Base-by-base conservation (phyloP, 2,329 filamentous ascomycete species). In the Fusarium guadeloupense region DNA sequence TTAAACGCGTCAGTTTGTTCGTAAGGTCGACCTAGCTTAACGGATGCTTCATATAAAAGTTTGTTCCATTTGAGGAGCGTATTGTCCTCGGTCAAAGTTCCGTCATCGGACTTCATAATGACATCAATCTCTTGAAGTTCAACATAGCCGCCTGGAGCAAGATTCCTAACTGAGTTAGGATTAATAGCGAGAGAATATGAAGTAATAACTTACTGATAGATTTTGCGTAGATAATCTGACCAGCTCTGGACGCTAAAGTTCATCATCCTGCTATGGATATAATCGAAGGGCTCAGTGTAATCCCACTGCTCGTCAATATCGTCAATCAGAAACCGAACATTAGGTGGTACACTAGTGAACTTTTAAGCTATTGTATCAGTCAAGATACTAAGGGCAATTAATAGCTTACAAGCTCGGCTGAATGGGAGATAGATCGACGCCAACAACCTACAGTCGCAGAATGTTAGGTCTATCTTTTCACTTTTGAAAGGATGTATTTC, bases 11-110 rank as follows among this genome's bases (percentile, higher is more conserved):
- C 52, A 0, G 63, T 70, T 6, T 54, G 62, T 17, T 50, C 44
- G 10, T 72, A 61, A 1, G 69, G 58, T 4, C 72, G 67, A 1
- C 71, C 69, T 2, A 72, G 38, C 14, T 69, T 70, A 7, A 20
- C 37, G 21, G 65, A 67, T 6, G 65, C 71, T 23, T 74, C 59
- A 3, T 42, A 40, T 9, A 75, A 61, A 6, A 73, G 60, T 35
- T 39, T 53, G 20, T 25, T 59, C 58, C 72, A 74, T 5, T 58
- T 44, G 8, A 28, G 40, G 9, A 71, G 50, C 3, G 64, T 58
- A 5, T 40, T 47, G 7, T 69, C 66, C 9, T 67, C 55, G 0
- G 53, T 63, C 0, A 64, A 37, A 5, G 54, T 62, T 8, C 39
- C 45, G 9, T 64, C 59, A 17, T 63, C 47, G 19, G 44, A 51